These are phyloP conservation scores for Mortierella sp. DNA, from an alignment of 371 early-diverging fungal genomes.

Conservation along the genomic window DNA sequence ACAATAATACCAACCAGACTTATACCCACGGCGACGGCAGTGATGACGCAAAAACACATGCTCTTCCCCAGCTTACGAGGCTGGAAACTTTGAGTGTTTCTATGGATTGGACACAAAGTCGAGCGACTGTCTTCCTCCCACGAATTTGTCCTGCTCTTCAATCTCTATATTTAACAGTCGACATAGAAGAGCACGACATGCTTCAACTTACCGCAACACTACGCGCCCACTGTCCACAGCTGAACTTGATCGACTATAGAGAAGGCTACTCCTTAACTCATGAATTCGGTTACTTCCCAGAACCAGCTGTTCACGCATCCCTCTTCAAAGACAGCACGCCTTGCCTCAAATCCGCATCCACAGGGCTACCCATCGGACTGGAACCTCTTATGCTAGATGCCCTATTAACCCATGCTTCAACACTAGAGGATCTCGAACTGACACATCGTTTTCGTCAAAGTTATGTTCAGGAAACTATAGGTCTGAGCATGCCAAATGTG, in stretches of 20 bases:
- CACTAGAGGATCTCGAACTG: neutral
- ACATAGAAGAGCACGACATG: neutral
- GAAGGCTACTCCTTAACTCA: neutral
- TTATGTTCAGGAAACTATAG: neutral
- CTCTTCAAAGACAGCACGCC: slow-evolving; percentile 2
- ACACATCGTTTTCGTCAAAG: neutral
- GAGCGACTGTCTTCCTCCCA: neutral
- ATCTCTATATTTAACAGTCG: neutral
- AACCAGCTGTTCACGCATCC: neutral
- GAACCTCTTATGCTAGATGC: neutral
- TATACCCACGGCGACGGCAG: neutral
- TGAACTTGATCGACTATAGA: neutral
- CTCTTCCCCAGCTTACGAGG: neutral
- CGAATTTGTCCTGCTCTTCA: slow-evolving; percentile 8
- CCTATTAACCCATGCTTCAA: neutral
- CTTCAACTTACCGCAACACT: neutral
- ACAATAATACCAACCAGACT: neutral
- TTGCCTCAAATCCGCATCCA: neutral
- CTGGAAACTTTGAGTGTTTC: neutral
- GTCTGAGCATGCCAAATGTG: neutral
- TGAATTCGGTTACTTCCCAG: slow-evolving; percentile 9
- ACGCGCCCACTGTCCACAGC: neutral
- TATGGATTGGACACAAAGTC: slow-evolving; percentile 9
- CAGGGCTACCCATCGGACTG: neutral
- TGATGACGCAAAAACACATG: neutral